phyloP scores from a whole-genome alignment of 495 filamentous ascomycete species.

The Penicillium lividum region DNA sequence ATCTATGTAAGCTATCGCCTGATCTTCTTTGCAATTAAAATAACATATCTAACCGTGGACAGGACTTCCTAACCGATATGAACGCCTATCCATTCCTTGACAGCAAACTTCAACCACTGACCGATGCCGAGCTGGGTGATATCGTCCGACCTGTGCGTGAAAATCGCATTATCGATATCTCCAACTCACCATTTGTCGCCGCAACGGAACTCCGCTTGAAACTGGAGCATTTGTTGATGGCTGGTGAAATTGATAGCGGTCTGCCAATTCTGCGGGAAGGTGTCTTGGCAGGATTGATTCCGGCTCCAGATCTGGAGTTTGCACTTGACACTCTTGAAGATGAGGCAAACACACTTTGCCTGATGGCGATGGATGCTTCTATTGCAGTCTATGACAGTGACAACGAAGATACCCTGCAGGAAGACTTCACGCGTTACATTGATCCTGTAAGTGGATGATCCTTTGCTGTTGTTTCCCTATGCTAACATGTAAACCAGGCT shows the following conservation, averaged over 20 bases:
- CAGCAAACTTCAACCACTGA: slow-evolving; percentile 87
- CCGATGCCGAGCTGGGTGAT: slow-evolving; percentile 81
- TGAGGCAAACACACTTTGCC: slow-evolving; percentile 70
- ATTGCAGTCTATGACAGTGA: slow-evolving; percentile 57
- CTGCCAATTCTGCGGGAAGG: slow-evolving; percentile 80
- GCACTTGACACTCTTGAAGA: slow-evolving; percentile 79
- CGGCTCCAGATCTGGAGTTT: slow-evolving; percentile 92
- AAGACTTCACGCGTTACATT: slow-evolving; percentile 86
- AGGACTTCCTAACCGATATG: slow-evolving; percentile 93
- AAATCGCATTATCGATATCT: slow-evolving; percentile 85
- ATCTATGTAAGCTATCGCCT: slow-evolving; percentile 68
- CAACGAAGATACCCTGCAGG: slow-evolving; percentile 35
- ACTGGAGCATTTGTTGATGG: slow-evolving; percentile 76
- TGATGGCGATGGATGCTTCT: slow-evolving; percentile 70
- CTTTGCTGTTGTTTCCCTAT: neutral
- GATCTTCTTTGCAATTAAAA: neutral
- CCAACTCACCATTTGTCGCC: slow-evolving; percentile 70
- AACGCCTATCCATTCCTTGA: slow-evolving; percentile 96
- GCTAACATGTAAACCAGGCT: slow-evolving; percentile 44
- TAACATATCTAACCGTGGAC: slow-evolving; percentile 17
- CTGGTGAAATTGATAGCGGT: slow-evolving; percentile 89
- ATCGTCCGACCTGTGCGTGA: slow-evolving; percentile 74
- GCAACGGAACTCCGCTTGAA: slow-evolving; percentile 76
- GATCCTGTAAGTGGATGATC: slow-evolving; percentile 61
- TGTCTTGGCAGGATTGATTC: slow-evolving; percentile 86